These are phyloP conservation scores for Allium fistulosum DNA, from an alignment of 106 monocot species.

Conservation along the genomic window DNA sequence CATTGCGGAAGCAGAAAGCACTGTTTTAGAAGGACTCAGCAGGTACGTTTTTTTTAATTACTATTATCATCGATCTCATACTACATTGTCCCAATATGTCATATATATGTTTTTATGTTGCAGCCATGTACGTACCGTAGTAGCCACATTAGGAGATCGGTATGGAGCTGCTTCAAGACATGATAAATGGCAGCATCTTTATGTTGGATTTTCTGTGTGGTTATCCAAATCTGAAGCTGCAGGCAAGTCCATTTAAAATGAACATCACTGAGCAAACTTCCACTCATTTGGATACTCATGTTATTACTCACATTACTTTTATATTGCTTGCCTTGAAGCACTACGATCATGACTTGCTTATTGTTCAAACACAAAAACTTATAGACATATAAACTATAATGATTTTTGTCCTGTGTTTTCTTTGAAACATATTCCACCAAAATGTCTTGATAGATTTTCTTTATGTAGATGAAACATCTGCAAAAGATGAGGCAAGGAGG, in stretches of 20 bases:
- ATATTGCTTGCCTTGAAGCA: too few relatives aligned
- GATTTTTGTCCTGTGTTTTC: too few relatives aligned
- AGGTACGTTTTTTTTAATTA: constrained; percentile 21
- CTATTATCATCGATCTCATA: too few relatives aligned
- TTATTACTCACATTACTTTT: too few relatives aligned
- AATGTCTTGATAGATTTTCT: not conserved
- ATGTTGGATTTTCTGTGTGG: constrained; percentile 88
- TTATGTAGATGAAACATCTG: constrained; percentile 66
- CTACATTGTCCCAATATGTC: not conserved
- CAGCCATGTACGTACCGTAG: constrained; percentile 79
- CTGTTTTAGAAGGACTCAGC: constrained; percentile 73
- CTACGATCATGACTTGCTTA: too few relatives aligned
- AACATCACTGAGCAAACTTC: too few relatives aligned
- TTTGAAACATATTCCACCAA: too few relatives aligned
- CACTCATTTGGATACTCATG: too few relatives aligned
- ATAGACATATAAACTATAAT: too few relatives aligned
- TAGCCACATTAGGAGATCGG: constrained; percentile 77
- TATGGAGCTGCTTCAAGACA: constrained; percentile 67
- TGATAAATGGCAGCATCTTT: constrained; percentile 83
- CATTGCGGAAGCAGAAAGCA: constrained; percentile 73
- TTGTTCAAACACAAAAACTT: too few relatives aligned
- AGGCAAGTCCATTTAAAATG: constrained; percentile 16
- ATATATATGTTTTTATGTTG: not conserved
- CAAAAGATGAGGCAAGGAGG: constrained; percentile 65
- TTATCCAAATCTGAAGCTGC: constrained; percentile 50